Base-by-base conservation (phyloP, 2,329 filamentous ascomycete species). In the Fusarium buxicola region DNA sequence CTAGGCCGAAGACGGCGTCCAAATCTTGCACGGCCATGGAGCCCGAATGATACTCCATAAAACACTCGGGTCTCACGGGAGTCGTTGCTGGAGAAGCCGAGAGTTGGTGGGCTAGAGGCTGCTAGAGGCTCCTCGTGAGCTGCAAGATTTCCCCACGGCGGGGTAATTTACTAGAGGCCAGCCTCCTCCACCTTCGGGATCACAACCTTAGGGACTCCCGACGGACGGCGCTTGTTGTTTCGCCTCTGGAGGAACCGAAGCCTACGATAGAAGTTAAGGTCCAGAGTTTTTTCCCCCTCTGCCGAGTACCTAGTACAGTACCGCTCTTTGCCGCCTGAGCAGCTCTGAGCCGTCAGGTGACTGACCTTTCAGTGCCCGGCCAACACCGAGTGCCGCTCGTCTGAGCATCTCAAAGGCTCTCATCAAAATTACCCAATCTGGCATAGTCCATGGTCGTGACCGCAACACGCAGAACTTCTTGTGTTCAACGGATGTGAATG, bases 401-500 rank as follows among this genome's bases (percentile, higher is more conserved):
- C 21, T 21, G 21, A 7, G 10, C 9, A 27, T 38, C 18, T 12
- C 16, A 10, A 21, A 16, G 46, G 32, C 53, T 56, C 53, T 56
- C 46, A 44, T 51, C 13, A 8, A 56, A 50, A 51, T 45, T 51
- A 13, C 53, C 46, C 7, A 24, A 51, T 45, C 1, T 10, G 32
- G 53, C 27, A 24, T 27, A 31, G 50, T 16, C 8, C 10, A 9
- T 34, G 13, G 25, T 4, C 3, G 7, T 21, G 24, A 28, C 24
- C 21, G 18, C 21, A 40, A 28, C 34, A 28, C 11, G 30, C 15
- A n/a, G 16, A 3, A 13, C 31, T 34, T 10, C 38, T 12, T 16
- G 21, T 30, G 8, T 21, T 31, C 5, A 38, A 11, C 31, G 9
- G 25, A 31, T 10, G 11, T 5, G 9, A n/a, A 28, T 24, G 27